A percentile compares a stretch with the other conserved stretches of the same genome.
phyloP scores from a whole-genome alignment of 2,329 filamentous ascomycete species.

The Talaromyces verruculosus region DNA sequence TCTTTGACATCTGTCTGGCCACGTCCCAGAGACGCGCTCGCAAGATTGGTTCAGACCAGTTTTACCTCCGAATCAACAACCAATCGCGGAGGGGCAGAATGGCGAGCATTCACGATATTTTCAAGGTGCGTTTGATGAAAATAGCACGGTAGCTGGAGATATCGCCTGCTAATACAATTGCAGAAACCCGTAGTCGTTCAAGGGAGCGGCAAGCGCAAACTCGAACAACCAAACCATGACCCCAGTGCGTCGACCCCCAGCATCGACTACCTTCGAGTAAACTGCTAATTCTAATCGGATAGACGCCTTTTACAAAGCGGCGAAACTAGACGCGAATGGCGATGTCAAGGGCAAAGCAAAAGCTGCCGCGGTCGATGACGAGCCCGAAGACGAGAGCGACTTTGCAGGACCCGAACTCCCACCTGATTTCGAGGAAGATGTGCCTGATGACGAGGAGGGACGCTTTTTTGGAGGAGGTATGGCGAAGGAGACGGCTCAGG shows the following conservation, averaged over 20 bases:
- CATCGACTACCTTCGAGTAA: conserved; percentile 2
- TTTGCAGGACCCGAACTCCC: conserved; percentile 57
- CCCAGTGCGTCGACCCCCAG: conserved; percentile 41
- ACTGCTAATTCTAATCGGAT: conserved; percentile 23
- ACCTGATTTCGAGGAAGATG: conserved; percentile 58
- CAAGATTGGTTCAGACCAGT: not conserved
- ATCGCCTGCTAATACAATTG: not conserved
- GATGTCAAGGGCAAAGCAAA: conserved; percentile 52
- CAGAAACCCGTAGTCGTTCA: conserved; percentile 51
- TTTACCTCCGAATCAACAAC: not conserved
- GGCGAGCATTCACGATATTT: conserved; percentile 63
- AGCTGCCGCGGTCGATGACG: conserved; percentile 49
- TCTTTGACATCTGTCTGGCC: not conserved
- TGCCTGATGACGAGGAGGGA: conserved; percentile 80
- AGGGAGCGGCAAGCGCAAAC: conserved; percentile 57
- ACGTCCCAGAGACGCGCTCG: not conserved
- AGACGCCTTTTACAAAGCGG: conserved; percentile 61
- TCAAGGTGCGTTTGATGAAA: conserved; percentile 46
- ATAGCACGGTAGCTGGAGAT: not conserved
- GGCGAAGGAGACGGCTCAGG: conserved; percentile 73
- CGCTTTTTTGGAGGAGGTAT: conserved; percentile 95
- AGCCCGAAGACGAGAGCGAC: conserved; percentile 47
- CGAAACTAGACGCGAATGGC: conserved; percentile 53
- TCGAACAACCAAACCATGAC: conserved; percentile 53
- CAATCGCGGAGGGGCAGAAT: conserved; percentile 37